phyloP scores from a whole-genome alignment of 345 rosid species.

The Geranium rotundifolium region DNA sequence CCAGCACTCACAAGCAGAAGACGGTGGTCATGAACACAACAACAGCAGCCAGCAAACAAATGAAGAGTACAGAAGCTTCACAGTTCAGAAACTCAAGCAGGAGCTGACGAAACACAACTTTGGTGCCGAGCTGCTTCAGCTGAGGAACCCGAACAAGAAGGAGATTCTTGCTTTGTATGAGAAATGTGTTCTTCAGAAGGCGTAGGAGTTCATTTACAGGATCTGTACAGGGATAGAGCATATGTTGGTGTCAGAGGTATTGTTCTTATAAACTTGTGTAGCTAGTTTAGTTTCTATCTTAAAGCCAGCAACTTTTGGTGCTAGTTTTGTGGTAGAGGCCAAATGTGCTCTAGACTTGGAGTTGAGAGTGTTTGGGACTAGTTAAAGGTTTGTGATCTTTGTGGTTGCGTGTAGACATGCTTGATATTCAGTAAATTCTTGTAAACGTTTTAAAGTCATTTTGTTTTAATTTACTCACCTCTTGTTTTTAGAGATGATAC shows the following conservation, averaged over 20 bases:
- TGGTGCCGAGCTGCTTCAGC: constrained; percentile 66
- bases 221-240: constrained; percentile 24
- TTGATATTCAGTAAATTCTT: too few relatives aligned
- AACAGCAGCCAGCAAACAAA: constrained; percentile 46
- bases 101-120: constrained; percentile 78
- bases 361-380: too few relatives aligned
- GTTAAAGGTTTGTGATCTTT: too few relatives aligned
- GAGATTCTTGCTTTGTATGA: constrained; percentile 78
- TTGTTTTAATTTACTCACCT: too few relatives aligned
- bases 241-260: not conserved
- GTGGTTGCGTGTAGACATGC: too few relatives aligned
- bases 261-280: too few relatives aligned
- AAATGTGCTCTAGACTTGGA: too few relatives aligned
- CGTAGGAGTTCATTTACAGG: constrained; percentile 8
- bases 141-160: constrained; percentile 68
- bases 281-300: too few relatives aligned
- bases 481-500: too few relatives aligned
- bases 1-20: constrained; percentile 37
- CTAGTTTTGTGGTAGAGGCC: too few relatives aligned
- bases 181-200: constrained; percentile 57
- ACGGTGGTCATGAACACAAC: constrained; percentile 56
- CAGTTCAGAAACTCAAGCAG: constrained; percentile 66
- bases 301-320: too few relatives aligned
- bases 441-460: too few relatives aligned
- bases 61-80: constrained; percentile 69